Conservation (phyloP, 345 rosid genomes). For the Corchorus capsularis region DNA sequence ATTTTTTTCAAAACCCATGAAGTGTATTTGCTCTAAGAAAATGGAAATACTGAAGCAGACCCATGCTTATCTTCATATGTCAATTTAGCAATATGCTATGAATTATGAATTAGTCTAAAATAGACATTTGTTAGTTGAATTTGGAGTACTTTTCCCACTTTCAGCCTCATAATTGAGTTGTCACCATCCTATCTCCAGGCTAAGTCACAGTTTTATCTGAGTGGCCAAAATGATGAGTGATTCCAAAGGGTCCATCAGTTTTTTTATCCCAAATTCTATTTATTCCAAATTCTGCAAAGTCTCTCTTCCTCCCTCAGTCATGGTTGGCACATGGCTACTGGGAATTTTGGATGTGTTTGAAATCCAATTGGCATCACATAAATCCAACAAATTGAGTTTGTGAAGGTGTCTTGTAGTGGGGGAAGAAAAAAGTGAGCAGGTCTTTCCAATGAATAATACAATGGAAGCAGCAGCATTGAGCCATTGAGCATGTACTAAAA, state of each 20-base stretch:
- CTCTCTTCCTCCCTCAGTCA: background rate
- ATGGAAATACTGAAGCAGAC: background rate
- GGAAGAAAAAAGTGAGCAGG: background rate
- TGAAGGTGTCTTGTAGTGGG: conserved; percentile 9
- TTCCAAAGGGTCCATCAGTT: background rate
- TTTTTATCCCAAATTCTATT: background rate
- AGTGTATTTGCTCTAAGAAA: background rate
- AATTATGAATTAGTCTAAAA: too few relatives aligned
- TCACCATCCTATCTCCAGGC: background rate
- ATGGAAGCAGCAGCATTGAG: background rate
- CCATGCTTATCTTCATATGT: too few relatives aligned
- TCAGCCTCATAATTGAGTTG: too few relatives aligned
- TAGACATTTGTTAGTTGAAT: too few relatives aligned
- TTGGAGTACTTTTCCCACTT: too few relatives aligned
- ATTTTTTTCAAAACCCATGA: background rate
- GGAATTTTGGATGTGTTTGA: background rate
- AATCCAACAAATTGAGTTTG: conserved; percentile 20
- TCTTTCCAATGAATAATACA: conserved; percentile 4
- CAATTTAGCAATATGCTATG: too few relatives aligned
- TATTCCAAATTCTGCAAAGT: conserved; percentile 3
- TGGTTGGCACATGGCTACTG: conserved; percentile 1
- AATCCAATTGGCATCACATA: background rate
- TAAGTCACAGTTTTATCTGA: conserved; percentile 1
- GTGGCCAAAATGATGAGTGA: background rate
- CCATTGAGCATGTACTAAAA: background rate